Conservation (phyloP, 495 filamentous ascomycete species). For the Lasiosphaeriaceae sp. region DNA sequence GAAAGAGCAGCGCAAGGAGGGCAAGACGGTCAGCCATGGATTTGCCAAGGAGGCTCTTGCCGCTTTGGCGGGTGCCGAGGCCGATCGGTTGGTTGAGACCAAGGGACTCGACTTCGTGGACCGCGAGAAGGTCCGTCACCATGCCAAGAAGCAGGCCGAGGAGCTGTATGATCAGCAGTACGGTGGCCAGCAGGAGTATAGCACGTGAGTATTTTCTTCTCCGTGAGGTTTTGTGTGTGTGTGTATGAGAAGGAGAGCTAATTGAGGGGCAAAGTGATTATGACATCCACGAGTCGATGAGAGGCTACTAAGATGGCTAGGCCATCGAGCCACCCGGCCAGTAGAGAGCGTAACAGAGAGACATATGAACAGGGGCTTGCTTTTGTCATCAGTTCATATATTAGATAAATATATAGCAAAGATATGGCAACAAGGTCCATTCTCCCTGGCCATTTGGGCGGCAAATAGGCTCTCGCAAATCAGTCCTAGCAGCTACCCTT, state of each 20-base stretch:
- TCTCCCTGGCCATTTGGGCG: too few relatives aligned
- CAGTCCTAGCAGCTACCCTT: too few relatives aligned
- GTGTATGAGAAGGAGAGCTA: neutral
- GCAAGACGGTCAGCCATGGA: slow-evolving; percentile 64
- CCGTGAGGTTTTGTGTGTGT: neutral
- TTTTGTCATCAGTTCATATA: too few relatives aligned
- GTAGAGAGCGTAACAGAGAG: too few relatives aligned
- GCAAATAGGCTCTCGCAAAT: too few relatives aligned
- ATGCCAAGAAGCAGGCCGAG: slow-evolving; percentile 63
- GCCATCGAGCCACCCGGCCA: too few relatives aligned
- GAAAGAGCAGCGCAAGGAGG: slow-evolving; percentile 68
- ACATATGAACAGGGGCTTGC: too few relatives aligned
- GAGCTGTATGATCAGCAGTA: slow-evolving; percentile 60
- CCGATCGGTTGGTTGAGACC: slow-evolving; percentile 76
- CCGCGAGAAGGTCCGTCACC: slow-evolving; percentile 59
- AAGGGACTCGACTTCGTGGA: slow-evolving; percentile 71
- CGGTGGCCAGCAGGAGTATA: slow-evolving; percentile 42
- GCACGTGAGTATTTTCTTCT: slow-evolving; percentile 40
- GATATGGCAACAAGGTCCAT: too few relatives aligned
- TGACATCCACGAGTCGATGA: slow-evolving; percentile 9
- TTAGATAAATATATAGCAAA: too few relatives aligned
- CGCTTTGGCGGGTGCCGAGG: slow-evolving; percentile 66
- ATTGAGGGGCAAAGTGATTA: slow-evolving; percentile 1
- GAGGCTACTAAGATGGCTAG: neutral
- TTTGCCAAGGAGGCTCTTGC: slow-evolving; percentile 76